phyloP scores from a whole-genome alignment of 2,329 filamentous ascomycete species.

The Colletotrichum noveboracense region DNA sequence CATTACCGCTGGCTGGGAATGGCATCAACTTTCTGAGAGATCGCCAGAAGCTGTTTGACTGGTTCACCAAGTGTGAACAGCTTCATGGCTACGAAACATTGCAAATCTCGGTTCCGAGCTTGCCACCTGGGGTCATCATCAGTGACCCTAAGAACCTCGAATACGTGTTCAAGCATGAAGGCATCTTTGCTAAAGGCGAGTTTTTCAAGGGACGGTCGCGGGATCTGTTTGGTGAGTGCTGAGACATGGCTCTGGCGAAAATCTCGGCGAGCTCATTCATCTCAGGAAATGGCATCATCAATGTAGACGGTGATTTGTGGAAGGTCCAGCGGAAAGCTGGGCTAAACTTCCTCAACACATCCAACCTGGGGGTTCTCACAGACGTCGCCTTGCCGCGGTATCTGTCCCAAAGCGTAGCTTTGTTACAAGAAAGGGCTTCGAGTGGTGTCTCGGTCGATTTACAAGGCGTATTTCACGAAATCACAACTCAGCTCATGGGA shows the following conservation, averaged over 20 bases:
- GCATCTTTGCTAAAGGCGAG: constrained; percentile 64
- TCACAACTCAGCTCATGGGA: constrained; percentile 71
- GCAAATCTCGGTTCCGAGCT: constrained; percentile 64
- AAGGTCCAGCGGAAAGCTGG: constrained; percentile 67
- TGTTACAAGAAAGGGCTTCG: constrained; percentile 37
- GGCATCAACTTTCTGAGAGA: constrained; percentile 65
- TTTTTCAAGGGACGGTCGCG: constrained; percentile 66
- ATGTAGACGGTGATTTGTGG: constrained; percentile 69
- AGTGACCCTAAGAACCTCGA: constrained; percentile 67
- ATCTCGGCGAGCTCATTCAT: neutral
- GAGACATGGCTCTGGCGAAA: constrained; percentile 29
- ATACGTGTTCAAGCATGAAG: constrained; percentile 66
- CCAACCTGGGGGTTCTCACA: constrained; percentile 62
- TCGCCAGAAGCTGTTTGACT: constrained; percentile 64
- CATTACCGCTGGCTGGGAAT: constrained; percentile 63
- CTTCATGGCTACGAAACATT: constrained; percentile 65
- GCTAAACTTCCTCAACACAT: constrained; percentile 60
- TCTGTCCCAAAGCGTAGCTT: constrained; percentile 45
- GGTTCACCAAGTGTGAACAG: constrained; percentile 65
- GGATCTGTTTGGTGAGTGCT: constrained; percentile 61
- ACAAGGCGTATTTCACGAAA: constrained; percentile 65
- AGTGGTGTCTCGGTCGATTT: constrained; percentile 50
- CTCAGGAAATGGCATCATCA: constrained; percentile 67
- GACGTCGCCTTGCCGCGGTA: constrained; percentile 62
- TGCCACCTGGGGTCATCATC: constrained; percentile 68